A percentile compares a stretch with the other conserved stretches of the same genome.
Conservation (phyloP, 805 yeast species). For the Candida golubevii region DNA sequence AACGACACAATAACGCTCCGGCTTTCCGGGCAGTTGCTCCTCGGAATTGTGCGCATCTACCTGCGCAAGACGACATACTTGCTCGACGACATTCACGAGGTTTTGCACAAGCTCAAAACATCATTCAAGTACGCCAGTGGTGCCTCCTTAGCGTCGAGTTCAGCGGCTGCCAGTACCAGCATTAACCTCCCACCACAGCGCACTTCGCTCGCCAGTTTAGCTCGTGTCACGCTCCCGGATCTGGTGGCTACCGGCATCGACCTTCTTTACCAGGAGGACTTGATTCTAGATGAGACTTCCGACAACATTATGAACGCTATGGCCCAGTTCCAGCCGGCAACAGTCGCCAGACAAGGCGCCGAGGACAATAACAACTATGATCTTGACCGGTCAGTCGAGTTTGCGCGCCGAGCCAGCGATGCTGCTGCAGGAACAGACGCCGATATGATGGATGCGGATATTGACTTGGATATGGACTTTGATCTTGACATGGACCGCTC, state of each 20-base stretch:
- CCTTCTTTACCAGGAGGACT: conserved; percentile 62
- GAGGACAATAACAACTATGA: conserved; percentile 32
- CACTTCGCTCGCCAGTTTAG: conserved; percentile 57
- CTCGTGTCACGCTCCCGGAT: conserved; percentile 62
- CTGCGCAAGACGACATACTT: conserved; percentile 80
- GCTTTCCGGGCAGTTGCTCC: conserved; percentile 77
- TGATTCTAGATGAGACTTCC: conserved; percentile 29
- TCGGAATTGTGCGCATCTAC: conserved; percentile 84
- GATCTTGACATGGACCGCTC: conserved; percentile 45
- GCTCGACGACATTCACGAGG: conserved; percentile 78
- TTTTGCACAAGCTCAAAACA: conserved; percentile 64
- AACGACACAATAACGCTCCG: conserved; percentile 64
- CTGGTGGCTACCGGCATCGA: conserved; percentile 70
- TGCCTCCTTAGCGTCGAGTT: conserved; percentile 17
- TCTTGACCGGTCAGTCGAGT: conserved; percentile 60
- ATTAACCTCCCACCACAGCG: conserved; percentile 58
- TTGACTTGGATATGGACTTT: conserved; percentile 19
- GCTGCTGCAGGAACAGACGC: conserved; percentile 16
- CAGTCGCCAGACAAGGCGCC: conserved; percentile 3
- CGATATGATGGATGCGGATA: not conserved
- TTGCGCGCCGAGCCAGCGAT: conserved; percentile 32
- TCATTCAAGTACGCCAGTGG: conserved; percentile 49
- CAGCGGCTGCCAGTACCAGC: conserved; percentile 34
- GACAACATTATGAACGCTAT: conserved; percentile 5
- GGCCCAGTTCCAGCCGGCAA: conserved; percentile 5